Percentiles rank a stretch among this genome's conserved stretches.
These are phyloP conservation scores for Pythium phragmiticola DNA, from an alignment of 352 stramenopile species.

Conservation along the genomic window DNA sequence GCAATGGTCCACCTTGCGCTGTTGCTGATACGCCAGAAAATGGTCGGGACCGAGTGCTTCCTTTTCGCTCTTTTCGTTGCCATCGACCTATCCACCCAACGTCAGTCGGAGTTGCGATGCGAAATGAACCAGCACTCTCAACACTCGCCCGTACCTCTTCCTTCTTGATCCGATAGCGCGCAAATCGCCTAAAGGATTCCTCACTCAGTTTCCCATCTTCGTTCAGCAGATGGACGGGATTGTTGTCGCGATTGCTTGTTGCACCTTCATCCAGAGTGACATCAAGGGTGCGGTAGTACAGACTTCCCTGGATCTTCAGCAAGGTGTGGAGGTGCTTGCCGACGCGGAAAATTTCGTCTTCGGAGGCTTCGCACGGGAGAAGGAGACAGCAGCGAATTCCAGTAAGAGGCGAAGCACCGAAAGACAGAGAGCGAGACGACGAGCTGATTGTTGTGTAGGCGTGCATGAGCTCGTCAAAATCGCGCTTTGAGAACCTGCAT, in stretches of 20 bases:
- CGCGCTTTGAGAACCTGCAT: slow-evolving; percentile 48
- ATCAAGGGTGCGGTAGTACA: slow-evolving; percentile 62
- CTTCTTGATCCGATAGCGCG: slow-evolving; percentile 63
- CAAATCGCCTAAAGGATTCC: slow-evolving; percentile 67
- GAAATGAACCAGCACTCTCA: slow-evolving; percentile 1
- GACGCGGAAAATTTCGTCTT: slow-evolving; percentile 75
- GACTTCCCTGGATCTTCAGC: slow-evolving; percentile 56
- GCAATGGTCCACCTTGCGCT: slow-evolving; percentile 51
- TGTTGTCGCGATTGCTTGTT: slow-evolving; percentile 3
- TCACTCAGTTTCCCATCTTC: slow-evolving; percentile 63
- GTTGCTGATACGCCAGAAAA: slow-evolving; percentile 65
- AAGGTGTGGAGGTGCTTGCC: slow-evolving; percentile 67
- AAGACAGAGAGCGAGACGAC: slow-evolving; percentile 33
- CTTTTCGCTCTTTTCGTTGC: slow-evolving; percentile 30
- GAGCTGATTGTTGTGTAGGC: slow-evolving; percentile 48
- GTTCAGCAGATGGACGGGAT: slow-evolving; percentile 31
- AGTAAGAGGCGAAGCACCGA: slow-evolving; percentile 38
- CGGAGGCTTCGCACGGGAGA: slow-evolving; percentile 46
- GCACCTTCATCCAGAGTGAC: neutral
- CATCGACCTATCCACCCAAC: slow-evolving; percentile 7
- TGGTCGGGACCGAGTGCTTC: slow-evolving; percentile 32
- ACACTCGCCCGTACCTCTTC: slow-evolving; percentile 40
- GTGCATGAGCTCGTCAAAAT: slow-evolving; percentile 83
- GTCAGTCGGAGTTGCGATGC: neutral
- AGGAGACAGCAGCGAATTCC: slow-evolving; percentile 70